Conservation (phyloP, 129 eudicot genomes). For the Flaveria ramosissima region DNA sequence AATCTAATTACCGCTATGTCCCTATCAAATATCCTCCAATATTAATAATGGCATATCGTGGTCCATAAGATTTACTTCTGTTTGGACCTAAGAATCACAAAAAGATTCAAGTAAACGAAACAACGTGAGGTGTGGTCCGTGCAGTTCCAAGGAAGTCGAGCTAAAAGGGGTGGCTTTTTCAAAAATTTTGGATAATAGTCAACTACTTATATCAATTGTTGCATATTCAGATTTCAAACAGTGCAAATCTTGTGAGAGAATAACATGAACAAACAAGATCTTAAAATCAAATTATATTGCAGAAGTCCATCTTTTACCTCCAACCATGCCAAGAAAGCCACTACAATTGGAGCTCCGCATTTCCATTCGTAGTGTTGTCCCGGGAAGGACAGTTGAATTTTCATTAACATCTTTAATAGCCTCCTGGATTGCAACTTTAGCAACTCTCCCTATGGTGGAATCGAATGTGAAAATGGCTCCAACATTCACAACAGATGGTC, state of each 20-base stretch:
- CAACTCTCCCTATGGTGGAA: conserved; percentile 82
- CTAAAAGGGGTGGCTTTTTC: not conserved
- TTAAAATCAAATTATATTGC: not conserved
- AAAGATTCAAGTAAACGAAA: not conserved
- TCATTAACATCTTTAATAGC: conserved; percentile 86
- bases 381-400: conserved; percentile 61
- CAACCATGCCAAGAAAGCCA: conserved; percentile 93
- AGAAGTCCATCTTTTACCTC: conserved; percentile 56
- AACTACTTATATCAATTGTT: not conserved
- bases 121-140: conserved; percentile 17
- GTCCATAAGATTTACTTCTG: conserved; percentile 21
- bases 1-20: conserved; percentile 17
- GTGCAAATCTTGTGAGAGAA: conserved; percentile 5
- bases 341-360: conserved; percentile 76
- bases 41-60: conserved; percentile 4
- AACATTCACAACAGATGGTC: conserved; percentile 69
- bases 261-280: conserved; percentile 26
- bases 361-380: conserved; percentile 53
- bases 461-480: conserved; percentile 83
- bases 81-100: not conserved
- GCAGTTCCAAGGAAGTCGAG: no score
- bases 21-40: conserved; percentile 19
- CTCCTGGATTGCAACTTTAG: conserved; percentile 76
- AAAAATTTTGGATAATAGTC: not conserved
- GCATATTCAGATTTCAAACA: not conserved